Evolutionary conservation across 192 early-diverging fungal genomes (phyloP).

Genomic region (Coemansia sp.): DNA sequence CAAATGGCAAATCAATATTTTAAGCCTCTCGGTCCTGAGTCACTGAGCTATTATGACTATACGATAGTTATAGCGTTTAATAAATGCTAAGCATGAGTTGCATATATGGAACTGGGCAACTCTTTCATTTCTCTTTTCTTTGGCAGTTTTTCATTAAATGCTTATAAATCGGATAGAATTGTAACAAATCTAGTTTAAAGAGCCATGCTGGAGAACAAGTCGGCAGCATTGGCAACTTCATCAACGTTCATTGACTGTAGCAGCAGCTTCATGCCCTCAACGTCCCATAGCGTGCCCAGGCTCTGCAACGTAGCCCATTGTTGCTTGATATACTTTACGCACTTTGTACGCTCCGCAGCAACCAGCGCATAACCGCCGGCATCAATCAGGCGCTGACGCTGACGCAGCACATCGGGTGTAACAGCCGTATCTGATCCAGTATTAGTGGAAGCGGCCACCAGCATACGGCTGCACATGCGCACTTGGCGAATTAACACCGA

Average conservation of each 20-base stretch:
- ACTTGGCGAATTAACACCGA: constrained; percentile 49
- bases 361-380: constrained; percentile 12
- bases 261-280: constrained; percentile 39
- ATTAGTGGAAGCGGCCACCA: constrained; percentile 12
- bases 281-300: constrained; percentile 44
- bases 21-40: too few species aligned
- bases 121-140: neutral
- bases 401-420: neutral
- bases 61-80: too few species aligned
- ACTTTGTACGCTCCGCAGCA: constrained; percentile 21
- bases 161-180: neutral
- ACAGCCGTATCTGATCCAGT: neutral
- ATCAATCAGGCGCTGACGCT: constrained; percentile 4
- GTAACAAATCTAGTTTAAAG: constrained; percentile 17
- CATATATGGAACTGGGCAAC: too few species aligned
- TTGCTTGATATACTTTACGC: constrained; percentile 33
- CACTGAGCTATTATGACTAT: too few species aligned
- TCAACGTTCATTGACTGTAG: constrained; percentile 52
- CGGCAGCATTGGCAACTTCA: constrained; percentile 46
- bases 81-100: too few species aligned
- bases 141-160: neutral
- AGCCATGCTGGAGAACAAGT: constrained; percentile 38
- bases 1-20: too few species aligned
- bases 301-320: constrained; percentile 44
- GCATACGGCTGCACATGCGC: constrained; percentile 32